Base-by-base conservation (phyloP, 1,139 yeast genomes). In the Taphrina betulina region DNA sequence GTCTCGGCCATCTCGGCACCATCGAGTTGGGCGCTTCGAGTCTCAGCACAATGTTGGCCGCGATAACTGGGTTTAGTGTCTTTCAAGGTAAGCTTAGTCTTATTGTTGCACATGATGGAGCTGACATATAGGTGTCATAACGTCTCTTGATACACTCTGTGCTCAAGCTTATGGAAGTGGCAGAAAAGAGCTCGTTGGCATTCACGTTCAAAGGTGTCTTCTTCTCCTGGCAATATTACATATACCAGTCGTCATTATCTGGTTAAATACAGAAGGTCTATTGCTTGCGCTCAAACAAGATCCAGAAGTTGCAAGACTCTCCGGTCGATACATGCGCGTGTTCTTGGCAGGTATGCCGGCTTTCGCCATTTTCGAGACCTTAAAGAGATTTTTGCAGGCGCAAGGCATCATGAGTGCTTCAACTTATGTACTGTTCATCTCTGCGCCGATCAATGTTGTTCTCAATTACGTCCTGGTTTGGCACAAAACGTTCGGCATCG, bases 331-430 rank as follows among this genome's bases (percentile, higher is more conserved):
- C 65, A 72, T 89, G 61, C 73, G 85, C 56, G 74, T 84, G 2
- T 72, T 85, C 65, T 76, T 83, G 3, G 62, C 79, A 10, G 96
- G 95, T 5, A 87, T 85, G 0, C 96, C 96, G 0, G 89, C 86
- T 0, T 88, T 85, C 68, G 84, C 87, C 24, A 69, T 85, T 35
- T 89, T 89, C 69, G 96, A 89, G 68, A 81, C 82, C 63, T 79
- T 85, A 28, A 88, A 88, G 67, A 76, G 95, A 60, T 89, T 80
- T 65, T 70, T 89, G 58, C 96, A 88, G 70, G 89, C 95, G 0
- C 96, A 89, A 69, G 95, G 95, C 3, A 85, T 88, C 19, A 89
- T 87, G 72, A 92, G 85, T 64, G 95, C 96, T 0, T 86, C 92
- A 3, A 85, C 95, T 1, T 81, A 85, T 26, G 83, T 87, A 4